Evolutionary conservation across 2,329 filamentous ascomycete genomes (phyloP).

Genomic region (Chrysoporthe austroafricana): DNA sequence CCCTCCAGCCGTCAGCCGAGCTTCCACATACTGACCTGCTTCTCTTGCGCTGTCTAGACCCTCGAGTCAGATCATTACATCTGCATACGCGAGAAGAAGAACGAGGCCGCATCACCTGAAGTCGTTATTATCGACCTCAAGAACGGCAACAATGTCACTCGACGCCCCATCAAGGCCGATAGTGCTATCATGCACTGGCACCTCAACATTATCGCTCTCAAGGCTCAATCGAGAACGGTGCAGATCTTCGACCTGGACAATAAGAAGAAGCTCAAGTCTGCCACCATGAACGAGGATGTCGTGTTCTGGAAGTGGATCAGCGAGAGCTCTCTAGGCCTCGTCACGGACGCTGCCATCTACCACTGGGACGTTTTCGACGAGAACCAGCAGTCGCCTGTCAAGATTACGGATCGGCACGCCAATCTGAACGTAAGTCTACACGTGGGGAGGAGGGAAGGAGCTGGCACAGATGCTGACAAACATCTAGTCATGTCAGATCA

Average conservation of each 20-base stretch:
- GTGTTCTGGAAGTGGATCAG: conserved; percentile 99
- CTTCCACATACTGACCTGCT: conserved; percentile 24
- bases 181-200: conserved; percentile 99
- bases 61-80: conserved; percentile 97
- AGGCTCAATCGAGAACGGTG: conserved; percentile 89
- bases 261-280: conserved; percentile 96
- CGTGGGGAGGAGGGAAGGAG: not conserved
- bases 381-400: conserved; percentile 76
- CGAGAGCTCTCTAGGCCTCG: conserved; percentile 82
- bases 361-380: conserved; percentile 98
- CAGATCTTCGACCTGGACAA: conserved; percentile 95
- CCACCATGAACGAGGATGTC: conserved; percentile 95
- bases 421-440: conserved; percentile 74
- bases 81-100: conserved; percentile 93
- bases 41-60: conserved; percentile 61
- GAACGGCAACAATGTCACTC: conserved; percentile 93
- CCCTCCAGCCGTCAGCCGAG: not conserved
- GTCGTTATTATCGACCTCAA: conserved; percentile 98
- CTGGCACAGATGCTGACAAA: conserved; percentile 26
- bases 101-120: conserved; percentile 81
- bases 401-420: conserved; percentile 92
- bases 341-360: conserved; percentile 89
- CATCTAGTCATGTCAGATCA: conserved; percentile 91
- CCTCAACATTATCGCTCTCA: conserved; percentile 93
- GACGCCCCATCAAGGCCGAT: conserved; percentile 96